A percentile compares a stretch with the other conserved stretches of the same genome.
Evolutionary conservation across 2,329 filamentous ascomycete genomes (phyloP).

Genomic region (Pseudogymnoascus sp.): DNA sequence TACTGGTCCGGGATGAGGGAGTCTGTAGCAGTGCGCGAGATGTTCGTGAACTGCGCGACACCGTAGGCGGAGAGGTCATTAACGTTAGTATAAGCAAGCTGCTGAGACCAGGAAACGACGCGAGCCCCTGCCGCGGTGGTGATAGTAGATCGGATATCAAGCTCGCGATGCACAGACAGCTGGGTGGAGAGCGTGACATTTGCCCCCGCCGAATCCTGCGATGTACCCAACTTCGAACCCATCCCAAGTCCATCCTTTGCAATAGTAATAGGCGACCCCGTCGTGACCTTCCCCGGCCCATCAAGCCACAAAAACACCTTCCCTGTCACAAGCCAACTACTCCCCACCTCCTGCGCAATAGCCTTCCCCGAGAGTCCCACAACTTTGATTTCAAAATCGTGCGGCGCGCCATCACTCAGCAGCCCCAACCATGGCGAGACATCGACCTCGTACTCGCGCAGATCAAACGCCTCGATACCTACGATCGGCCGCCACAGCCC

Average conservation of each 20-base stretch:
- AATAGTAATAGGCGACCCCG: slow-evolving; percentile 35
- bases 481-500: slow-evolving; percentile 72
- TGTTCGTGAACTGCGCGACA: slow-evolving; percentile 44
- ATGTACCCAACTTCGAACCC: slow-evolving; percentile 42
- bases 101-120: slow-evolving; percentile 50
- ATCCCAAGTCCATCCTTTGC: slow-evolving; percentile 37
- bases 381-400: slow-evolving; percentile 63
- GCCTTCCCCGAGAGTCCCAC: slow-evolving; percentile 47
- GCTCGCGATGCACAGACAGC: slow-evolving; percentile 46
- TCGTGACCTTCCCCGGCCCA: slow-evolving; percentile 42
- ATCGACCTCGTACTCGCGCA: slow-evolving; percentile 75
- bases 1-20: slow-evolving; percentile 23
- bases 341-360: slow-evolving; percentile 50
- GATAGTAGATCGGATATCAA: slow-evolving; percentile 48
- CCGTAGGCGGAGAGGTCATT: slow-evolving; percentile 49
- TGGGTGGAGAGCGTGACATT: slow-evolving; percentile 55
- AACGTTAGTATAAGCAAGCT: slow-evolving; percentile 47
- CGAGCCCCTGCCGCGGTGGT: slow-evolving; percentile 39
- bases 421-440: slow-evolving; percentile 68
- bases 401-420: slow-evolving; percentile 56
- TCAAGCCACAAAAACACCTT: slow-evolving; percentile 77
- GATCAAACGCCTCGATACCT: slow-evolving; percentile 70
- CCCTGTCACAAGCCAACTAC: slow-evolving; percentile 68
- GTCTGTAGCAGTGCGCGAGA: slow-evolving; percentile 44
- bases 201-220: slow-evolving; percentile 40